phyloP scores from a whole-genome alignment of 2,329 filamentous ascomycete genomes.

The Pseudofabraea citricarpa region DNA sequence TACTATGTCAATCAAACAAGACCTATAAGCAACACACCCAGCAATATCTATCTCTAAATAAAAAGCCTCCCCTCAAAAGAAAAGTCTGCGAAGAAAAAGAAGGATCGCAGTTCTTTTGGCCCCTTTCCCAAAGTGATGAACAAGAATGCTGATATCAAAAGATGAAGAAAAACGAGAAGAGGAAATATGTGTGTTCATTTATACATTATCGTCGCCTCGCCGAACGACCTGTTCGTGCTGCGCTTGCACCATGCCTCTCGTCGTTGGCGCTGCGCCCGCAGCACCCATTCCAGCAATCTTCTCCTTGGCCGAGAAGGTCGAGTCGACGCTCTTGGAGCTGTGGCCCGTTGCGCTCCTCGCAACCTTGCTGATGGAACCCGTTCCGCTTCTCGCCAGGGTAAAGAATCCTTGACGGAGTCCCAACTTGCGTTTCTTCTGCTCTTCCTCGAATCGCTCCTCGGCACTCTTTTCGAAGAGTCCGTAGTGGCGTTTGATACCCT shows the following conservation, averaged over 20 bases:
- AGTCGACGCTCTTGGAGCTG: neutral
- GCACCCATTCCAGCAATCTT: neutral
- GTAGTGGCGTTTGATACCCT: slow-evolving; percentile 23
- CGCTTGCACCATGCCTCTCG: neutral
- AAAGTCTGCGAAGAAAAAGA: too few relatives aligned
- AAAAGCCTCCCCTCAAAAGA: too few relatives aligned
- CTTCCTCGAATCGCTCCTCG: neutral
- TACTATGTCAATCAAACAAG: too few relatives aligned
- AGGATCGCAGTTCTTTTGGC: too few relatives aligned
- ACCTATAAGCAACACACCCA: too few relatives aligned
- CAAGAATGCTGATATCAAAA: too few relatives aligned
- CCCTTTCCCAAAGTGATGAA: too few relatives aligned
- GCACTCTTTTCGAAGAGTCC: neutral
- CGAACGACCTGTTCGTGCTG: too few relatives aligned
- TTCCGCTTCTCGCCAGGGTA: neutral
- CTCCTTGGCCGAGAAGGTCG: neutral
- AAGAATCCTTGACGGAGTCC: neutral
- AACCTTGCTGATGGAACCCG: neutral
- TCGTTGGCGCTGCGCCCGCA: neutral
- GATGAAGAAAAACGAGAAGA: too few relatives aligned
- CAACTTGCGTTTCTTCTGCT: neutral
- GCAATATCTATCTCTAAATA: too few relatives aligned
- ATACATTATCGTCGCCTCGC: too few relatives aligned
- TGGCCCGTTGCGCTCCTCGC: neutral
- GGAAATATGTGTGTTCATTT: too few relatives aligned